Evolutionary conservation across 345 rosid species (phyloP).

Genomic region (Acer yangbiense): DNA sequence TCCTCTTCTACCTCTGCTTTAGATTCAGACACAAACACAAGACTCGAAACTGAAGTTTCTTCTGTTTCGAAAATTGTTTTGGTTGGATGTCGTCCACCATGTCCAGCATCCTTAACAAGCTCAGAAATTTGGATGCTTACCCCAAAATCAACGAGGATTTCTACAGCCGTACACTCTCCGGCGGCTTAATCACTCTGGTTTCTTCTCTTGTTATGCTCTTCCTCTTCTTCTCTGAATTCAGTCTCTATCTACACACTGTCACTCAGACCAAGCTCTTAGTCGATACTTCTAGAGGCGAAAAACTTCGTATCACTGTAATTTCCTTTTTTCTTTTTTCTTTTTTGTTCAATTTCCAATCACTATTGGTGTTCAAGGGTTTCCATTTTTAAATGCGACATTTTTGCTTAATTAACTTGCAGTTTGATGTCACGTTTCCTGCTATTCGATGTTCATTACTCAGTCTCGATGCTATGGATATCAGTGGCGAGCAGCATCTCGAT

Average conservation of each 20-base stretch:
- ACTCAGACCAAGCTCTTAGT: conserved; percentile 2
- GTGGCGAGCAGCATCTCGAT: conserved; percentile 75
- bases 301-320: not conserved
- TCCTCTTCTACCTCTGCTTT: too few relatives aligned
- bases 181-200: conserved; percentile 82
- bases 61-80: too few relatives aligned
- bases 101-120: conserved; percentile 35
- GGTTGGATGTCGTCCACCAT: not conserved
- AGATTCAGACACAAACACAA: too few relatives aligned
- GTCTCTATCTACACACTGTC: conserved; percentile 26
- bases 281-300: not conserved
- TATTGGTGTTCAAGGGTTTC: not conserved
- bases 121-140: conserved; percentile 87
- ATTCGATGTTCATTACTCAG: conserved; percentile 68
- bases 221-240: conserved; percentile 95
- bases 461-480: conserved; percentile 78
- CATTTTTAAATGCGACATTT: not conserved
- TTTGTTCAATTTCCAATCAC: too few relatives aligned
- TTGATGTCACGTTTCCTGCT: conserved; percentile 67
- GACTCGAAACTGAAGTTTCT: too few relatives aligned
- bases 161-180: conserved; percentile 92
- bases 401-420: conserved; percentile 37
- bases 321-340: not conserved
- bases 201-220: conserved; percentile 90
- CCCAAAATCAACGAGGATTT: conserved; percentile 97